Evolutionary conservation across 2,329 filamentous ascomycete genomes (phyloP).

Genomic region (Sphaceloma murrayae): DNA sequence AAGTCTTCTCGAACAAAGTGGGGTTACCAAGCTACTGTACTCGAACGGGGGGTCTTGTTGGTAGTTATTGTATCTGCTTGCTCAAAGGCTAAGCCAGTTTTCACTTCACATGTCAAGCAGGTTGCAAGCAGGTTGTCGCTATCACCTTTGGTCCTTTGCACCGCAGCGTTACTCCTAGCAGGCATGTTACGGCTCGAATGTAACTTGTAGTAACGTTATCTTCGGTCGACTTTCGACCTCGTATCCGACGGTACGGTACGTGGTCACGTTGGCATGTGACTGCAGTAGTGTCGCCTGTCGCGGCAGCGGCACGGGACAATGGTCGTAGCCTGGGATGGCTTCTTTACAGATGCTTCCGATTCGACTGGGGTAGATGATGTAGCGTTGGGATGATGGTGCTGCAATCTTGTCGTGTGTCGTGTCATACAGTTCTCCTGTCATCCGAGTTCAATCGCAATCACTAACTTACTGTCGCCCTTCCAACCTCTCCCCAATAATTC

Average conservation of each 20-base stretch:
- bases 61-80: too few species aligned
- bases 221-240: too few species aligned
- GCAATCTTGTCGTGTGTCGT: constrained; percentile 11
- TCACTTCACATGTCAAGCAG: not conserved
- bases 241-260: constrained; percentile 1
- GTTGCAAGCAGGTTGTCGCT: not conserved
- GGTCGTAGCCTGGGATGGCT: constrained; percentile 7
- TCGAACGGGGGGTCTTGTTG: too few species aligned
- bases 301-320: not conserved
- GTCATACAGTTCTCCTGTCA: not conserved
- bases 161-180: too few species aligned
- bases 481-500: too few species aligned
- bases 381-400: too few species aligned
- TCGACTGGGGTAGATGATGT: too few species aligned
- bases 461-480: not conserved
- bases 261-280: not conserved
- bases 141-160: not conserved
- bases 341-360: too few species aligned
- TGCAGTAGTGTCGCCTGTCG: constrained; percentile 6
- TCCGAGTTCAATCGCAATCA: not conserved
- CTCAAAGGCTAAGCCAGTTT: too few species aligned
- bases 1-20: constrained; percentile 4
- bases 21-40: not conserved
- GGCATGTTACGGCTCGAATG: too few species aligned
- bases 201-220: too few species aligned